These are phyloP conservation scores for Lecanicillium sp. DNA, from an alignment of 2,329 filamentous ascomycete species.

Conservation along the genomic window DNA sequence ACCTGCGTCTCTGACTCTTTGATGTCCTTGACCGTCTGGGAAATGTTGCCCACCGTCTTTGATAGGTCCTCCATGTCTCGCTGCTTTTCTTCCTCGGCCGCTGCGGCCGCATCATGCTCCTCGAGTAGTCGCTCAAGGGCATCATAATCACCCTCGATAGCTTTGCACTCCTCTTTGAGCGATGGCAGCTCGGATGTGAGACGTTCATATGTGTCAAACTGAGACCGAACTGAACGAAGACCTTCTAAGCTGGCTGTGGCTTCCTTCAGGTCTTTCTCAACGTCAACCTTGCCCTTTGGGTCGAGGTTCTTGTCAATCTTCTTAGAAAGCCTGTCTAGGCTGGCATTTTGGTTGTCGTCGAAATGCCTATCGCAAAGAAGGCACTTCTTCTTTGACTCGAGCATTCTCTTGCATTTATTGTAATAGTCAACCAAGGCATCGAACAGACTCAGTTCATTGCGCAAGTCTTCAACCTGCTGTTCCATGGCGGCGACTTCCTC, in stretches of 20 bases:
- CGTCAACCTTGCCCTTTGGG: conserved; percentile 53
- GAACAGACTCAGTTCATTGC: conserved; percentile 62
- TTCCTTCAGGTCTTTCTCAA: conserved; percentile 53
- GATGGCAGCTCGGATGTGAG: conserved; percentile 64
- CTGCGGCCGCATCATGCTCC: conserved; percentile 58
- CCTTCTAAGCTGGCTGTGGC: conserved; percentile 43
- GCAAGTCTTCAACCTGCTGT: conserved; percentile 51
- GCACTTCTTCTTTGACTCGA: conserved; percentile 65
- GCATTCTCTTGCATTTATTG: conserved; percentile 54
- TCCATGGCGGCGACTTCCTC: conserved; percentile 42
- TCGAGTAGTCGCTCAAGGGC: conserved; percentile 55
- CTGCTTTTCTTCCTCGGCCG: conserved; percentile 56
- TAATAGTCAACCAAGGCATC: conserved; percentile 67
- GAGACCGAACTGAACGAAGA: conserved; percentile 54
- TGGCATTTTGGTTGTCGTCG: conserved; percentile 48
- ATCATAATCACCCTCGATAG: conserved; percentile 55
- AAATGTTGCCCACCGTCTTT: conserved; percentile 70
- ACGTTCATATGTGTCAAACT: conserved; percentile 68
- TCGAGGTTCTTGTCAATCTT: conserved; percentile 59
- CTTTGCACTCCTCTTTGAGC: conserved; percentile 55
- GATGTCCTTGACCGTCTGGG: conserved; percentile 65
- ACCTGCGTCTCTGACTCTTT: conserved; percentile 65
- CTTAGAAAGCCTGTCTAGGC: conserved; percentile 52
- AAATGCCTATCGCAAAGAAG: conserved; percentile 69
- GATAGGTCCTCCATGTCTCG: conserved; percentile 68